A percentile compares a stretch with the other conserved stretches of the same genome.
Conservation (phyloP, 23 red algal species). For the Gracilaria gracilis region DNA sequence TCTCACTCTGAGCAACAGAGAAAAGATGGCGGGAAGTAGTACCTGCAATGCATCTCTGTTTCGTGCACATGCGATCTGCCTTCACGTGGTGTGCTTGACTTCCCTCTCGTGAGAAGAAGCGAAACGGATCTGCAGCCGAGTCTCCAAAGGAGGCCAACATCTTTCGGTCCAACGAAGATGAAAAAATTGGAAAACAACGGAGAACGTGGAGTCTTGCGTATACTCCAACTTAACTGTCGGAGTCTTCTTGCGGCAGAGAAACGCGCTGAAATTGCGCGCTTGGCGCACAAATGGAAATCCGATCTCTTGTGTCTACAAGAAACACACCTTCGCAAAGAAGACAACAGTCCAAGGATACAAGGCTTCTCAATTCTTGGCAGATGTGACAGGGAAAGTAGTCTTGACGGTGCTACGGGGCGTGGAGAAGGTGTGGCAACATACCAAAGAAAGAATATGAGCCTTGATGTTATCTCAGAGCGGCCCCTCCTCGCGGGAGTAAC, state of each 20-base stretch:
- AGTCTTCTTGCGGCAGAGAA: neutral
- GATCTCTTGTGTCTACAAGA: neutral
- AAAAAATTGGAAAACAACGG: neutral
- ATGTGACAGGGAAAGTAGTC: neutral
- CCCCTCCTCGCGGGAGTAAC: neutral
- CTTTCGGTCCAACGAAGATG: neutral
- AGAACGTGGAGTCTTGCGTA: neutral
- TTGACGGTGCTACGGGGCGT: neutral
- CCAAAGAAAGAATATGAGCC: neutral
- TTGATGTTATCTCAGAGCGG: neutral
- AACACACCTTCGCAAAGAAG: neutral
- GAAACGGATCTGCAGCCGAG: constrained; percentile 22
- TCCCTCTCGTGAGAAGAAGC: too few species aligned
- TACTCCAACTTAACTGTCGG: neutral
- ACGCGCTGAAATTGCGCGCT: neutral
- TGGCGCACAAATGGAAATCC: neutral
- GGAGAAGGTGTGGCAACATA: neutral
- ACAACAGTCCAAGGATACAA: neutral
- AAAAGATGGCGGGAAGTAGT: constrained; percentile 32
- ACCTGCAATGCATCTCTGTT: too few species aligned
- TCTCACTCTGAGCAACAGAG: constrained; percentile 37
- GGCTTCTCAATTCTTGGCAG: neutral
- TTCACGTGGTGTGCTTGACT: neutral
- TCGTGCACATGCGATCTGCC: neutral
- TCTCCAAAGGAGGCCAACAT: neutral